Evolutionary conservation across 805 yeast species (phyloP), one percentile per base, ranked within the genome.

Genomic region (Ogataea haglerorum): DNA sequence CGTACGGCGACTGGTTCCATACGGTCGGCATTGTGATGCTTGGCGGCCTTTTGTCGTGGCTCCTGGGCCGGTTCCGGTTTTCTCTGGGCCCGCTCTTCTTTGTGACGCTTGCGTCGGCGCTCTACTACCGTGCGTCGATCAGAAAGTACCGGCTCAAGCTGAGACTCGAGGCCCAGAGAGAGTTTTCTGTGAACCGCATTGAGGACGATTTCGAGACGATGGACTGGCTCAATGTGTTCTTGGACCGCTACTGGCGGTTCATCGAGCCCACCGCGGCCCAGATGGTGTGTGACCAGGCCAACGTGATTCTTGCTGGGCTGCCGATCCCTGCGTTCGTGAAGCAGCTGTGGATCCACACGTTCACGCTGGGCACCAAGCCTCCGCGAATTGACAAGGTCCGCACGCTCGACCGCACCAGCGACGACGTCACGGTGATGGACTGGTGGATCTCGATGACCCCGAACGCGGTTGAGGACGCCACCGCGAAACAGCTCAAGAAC

Each of bases 1-100:
- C 78, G 12, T 86, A 85, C 54, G 99, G 99, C 38, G 98, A 93
- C 58, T 93, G 99, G 99, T 93, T 83, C 58, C 98, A 93, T 61
- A 82, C 83, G 38, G 81, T 82, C n/a, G 96, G 77, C 0, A 72
- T 81, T 26, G 67, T 88, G 43, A 69, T 84, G 22, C 60, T 74
- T 16, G 88, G 84, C 6, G 89, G 85, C 0, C 58, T 85, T 10
- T 58, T 84, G 12, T 85, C 95, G 4, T 90, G 91, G 81, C 51
- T 82, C 3, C 53, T 86, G 29, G 99, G 98, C 8, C 76, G 82
- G 64, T 75, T 85, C 48, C 72, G 78, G 34, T 82, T 90, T 52
- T 78, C 89, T 6, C 55, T 90, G 40, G 93, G 93, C 8, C 87
- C 95, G 39, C 78, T 88, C 30, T 85, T 88, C 57, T 72, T 89